Evolutionary conservation across 495 filamentous ascomycete species (phyloP).

Genomic region (Margaritispora aquatica): DNA sequence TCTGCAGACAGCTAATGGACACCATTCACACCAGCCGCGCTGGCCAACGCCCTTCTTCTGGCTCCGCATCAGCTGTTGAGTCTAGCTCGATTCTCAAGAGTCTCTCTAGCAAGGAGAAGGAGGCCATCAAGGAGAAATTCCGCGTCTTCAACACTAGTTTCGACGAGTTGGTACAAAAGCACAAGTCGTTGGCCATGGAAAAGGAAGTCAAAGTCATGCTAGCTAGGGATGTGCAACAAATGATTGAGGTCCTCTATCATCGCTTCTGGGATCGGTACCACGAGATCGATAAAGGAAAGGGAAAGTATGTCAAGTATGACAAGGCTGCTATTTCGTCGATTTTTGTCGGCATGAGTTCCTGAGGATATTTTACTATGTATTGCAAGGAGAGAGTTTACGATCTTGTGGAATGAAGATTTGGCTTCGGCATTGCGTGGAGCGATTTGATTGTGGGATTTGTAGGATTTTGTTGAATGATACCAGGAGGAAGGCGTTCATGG

Average conservation of each 20-base stretch:
- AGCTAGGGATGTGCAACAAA: slow-evolving; percentile 73
- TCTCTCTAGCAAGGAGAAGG: slow-evolving; percentile 82
- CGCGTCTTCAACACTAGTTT: slow-evolving; percentile 81
- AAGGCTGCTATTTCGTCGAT: slow-evolving; percentile 58
- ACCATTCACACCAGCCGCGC: slow-evolving; percentile 81
- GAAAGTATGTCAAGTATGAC: slow-evolving; percentile 97
- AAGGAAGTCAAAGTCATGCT: slow-evolving; percentile 75
- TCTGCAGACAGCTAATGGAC: slow-evolving; percentile 79
- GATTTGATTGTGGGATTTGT: background rate
- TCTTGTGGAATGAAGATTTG: background rate
- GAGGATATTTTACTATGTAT: too few species aligned
- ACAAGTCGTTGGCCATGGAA: slow-evolving; percentile 80
- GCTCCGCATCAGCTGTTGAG: slow-evolving; percentile 56
- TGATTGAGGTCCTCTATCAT: slow-evolving; percentile 90
- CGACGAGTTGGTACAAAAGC: slow-evolving; percentile 75
- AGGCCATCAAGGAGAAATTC: slow-evolving; percentile 95
- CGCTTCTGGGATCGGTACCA: slow-evolving; percentile 98
- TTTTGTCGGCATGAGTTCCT: slow-evolving; percentile 29
- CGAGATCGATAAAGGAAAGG: slow-evolving; percentile 92
- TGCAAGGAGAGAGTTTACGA: background rate
- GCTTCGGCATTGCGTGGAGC: background rate
- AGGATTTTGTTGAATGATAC: background rate
- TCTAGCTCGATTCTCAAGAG: slow-evolving; percentile 77
- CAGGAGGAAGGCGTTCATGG: background rate
- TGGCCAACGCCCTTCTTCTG: slow-evolving; percentile 56